Evolutionary conservation across 148 eudicot genomes (phyloP), one percentile per base, ranked within the genome.

Genomic region (Rhododendron mucronatum): DNA sequence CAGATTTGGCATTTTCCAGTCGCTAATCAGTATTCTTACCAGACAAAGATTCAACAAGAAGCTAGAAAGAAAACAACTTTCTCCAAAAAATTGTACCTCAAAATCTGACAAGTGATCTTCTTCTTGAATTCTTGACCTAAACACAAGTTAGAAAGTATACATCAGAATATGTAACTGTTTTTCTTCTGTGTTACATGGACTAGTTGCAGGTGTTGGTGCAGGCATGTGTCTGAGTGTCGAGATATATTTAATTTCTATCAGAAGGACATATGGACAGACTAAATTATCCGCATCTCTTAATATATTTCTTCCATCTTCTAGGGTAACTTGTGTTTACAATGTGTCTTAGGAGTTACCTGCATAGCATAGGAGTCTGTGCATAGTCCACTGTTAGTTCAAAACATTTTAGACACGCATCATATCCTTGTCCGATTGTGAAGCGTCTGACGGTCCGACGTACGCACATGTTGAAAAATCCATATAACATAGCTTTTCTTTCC

Each of bases 51-150:
- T 75, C 45, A 39, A 75, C n/a, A 75, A 35, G 10, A 75, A 69
- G 71, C 57, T 44, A 71, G 47, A 21, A 28, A 63, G 20, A 61
- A 76, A 20, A 41, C 0, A 33, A 37, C 37, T 6, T 39, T 37
- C 23, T 53, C 45, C 37, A 45, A 65, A 82, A 73, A 44, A 13
- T 14, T 65, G 51, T 89, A 89, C 91, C 91, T 89, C 84, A 39
- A 23, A 33, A 81, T 50, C 75, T 69, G 88, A 86, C 28, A 82
- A 74, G 41, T 45, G 83, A n/a, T 90, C 88, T 77, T 92, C 92
- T 41, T 77, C 78, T 82, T 90, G 92, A 87, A 90, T 78, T 82
- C 75, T 91, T 77, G 95, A 88, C 91, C 96, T 95, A 86, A 84
- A 79, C 57, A 91, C 30, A 87, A 65, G 28, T 50, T 33, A 81